These are phyloP conservation scores for Clavispora phyllophila DNA, from an alignment of 805 yeast genomes.

Conservation along the genomic window DNA sequence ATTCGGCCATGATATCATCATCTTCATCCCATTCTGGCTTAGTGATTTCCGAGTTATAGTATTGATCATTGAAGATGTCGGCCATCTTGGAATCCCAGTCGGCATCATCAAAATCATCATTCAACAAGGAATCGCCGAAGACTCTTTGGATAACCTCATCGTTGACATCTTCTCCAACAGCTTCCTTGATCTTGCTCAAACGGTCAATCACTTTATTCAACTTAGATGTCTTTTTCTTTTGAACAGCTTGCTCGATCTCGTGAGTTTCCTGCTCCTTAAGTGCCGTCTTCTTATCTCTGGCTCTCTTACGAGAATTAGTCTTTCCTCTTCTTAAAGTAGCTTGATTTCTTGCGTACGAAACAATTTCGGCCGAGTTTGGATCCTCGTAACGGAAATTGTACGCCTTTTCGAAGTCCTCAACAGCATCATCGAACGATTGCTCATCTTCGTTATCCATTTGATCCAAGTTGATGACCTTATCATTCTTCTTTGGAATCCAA, in stretches of 20 bases:
- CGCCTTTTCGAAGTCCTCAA: constrained; percentile 84
- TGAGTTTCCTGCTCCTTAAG: constrained; percentile 46
- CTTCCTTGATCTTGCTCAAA: constrained; percentile 56
- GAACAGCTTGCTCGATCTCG: constrained; percentile 55
- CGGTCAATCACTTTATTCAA: constrained; percentile 74
- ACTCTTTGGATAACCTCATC: constrained; percentile 58
- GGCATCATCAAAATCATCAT: constrained; percentile 82
- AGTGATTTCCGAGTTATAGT: constrained; percentile 46
- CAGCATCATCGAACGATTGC: constrained; percentile 87
- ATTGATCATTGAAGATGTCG: constrained; percentile 80
- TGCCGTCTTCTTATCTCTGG: constrained; percentile 67
- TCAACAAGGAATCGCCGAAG: constrained; percentile 70
- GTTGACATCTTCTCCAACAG: constrained; percentile 59
- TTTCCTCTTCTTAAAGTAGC: constrained; percentile 85
- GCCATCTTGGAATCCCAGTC: constrained; percentile 90
- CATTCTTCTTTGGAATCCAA: constrained; percentile 78
- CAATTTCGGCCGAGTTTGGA: constrained; percentile 83
- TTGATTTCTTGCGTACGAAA: constrained; percentile 91
- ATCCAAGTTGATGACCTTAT: constrained; percentile 50
- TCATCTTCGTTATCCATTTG: constrained; percentile 55
- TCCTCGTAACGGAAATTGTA: constrained; percentile 95
- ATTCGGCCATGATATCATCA: constrained; percentile 37
- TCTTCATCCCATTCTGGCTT: constrained; percentile 65
- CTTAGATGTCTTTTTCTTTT: constrained; percentile 70
- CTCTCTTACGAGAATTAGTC: constrained; percentile 69